Evolutionary conservation across 306 rosid species (phyloP).

Genomic region (Dalbergia cochinchinensis): DNA sequence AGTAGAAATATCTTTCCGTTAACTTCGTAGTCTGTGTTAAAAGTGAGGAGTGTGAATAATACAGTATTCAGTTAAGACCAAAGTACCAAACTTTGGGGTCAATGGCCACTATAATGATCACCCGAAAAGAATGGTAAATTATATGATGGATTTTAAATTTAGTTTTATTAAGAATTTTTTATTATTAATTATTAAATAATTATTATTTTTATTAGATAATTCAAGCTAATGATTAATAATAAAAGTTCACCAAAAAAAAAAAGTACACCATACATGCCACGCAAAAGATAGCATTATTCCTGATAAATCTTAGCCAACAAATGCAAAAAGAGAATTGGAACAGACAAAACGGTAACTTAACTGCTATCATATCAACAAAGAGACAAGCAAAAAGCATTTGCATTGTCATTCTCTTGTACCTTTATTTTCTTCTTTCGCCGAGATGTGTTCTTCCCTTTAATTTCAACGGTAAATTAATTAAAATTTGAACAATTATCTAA

Average conservation of each 20-base stretch:
- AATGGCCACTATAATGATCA: not conserved
- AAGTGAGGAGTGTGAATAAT: not conserved
- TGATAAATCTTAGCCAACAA: not conserved
- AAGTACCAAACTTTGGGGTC: not conserved
- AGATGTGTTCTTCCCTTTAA: constrained; percentile 8
- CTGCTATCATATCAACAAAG: not conserved
- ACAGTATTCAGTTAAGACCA: not conserved
- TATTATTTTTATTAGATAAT: too few species aligned
- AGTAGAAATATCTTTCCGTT: not conserved
- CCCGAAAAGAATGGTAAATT: not conserved
- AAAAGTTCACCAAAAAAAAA: too few species aligned
- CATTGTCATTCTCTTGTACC: constrained; percentile 15
- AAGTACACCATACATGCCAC: too few species aligned
- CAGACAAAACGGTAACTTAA: constrained; percentile 25
- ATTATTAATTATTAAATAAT: too few species aligned
- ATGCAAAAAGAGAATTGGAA: not conserved
- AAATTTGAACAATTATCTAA: constrained; percentile 28
- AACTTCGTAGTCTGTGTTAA: too few species aligned
- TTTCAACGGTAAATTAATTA: constrained; percentile 44
- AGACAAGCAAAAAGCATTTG: constrained; percentile 14
- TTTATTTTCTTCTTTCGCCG: constrained; percentile 33
- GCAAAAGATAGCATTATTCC: not conserved
- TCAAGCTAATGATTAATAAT: too few species aligned
- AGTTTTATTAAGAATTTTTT: too few species aligned
- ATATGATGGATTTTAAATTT: too few species aligned